phyloP scores from a whole-genome alignment of 2,329 filamentous ascomycete genomes.

The Alternaria dauci region DNA sequence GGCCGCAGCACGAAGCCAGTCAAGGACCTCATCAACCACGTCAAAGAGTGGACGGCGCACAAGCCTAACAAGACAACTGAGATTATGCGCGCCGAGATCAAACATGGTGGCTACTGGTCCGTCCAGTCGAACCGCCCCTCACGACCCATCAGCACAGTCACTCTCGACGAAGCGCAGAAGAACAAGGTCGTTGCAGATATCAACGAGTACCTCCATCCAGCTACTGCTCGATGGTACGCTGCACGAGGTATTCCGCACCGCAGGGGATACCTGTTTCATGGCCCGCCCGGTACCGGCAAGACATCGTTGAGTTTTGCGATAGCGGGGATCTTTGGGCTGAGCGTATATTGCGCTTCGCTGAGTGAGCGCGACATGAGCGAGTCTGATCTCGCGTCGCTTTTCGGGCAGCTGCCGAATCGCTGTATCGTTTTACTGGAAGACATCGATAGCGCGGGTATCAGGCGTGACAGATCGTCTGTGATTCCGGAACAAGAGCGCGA shows the following conservation, averaged over 20 bases:
- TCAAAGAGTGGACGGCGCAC: constrained; percentile 56
- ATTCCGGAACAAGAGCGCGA: not conserved
- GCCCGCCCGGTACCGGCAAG: constrained; percentile 83
- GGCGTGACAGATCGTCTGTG: constrained; percentile 37
- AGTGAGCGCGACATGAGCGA: constrained; percentile 78
- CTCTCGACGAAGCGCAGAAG: constrained; percentile 74
- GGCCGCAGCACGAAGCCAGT: constrained; percentile 59
- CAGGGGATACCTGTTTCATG: constrained; percentile 82
- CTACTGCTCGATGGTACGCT: constrained; percentile 80
- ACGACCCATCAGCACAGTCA: constrained; percentile 76
- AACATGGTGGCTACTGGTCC: constrained; percentile 48
- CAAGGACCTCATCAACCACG: constrained; percentile 56
- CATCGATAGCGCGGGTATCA: constrained; percentile 58
- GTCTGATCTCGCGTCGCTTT: constrained; percentile 62
- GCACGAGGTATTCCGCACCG: constrained; percentile 86
- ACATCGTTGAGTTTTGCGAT: constrained; percentile 57
- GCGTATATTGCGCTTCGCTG: constrained; percentile 57
- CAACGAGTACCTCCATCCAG: constrained; percentile 78
- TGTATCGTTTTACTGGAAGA: constrained; percentile 59
- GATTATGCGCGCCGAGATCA: constrained; percentile 54
- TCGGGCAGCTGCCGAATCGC: constrained; percentile 54
- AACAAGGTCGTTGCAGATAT: constrained; percentile 72
- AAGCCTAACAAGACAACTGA: constrained; percentile 56
- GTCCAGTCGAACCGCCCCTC: constrained; percentile 65
- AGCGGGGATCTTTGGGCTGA: constrained; percentile 58